Evolutionary conservation across 345 rosid genomes (phyloP).

Genomic region (Gossypium australe): DNA sequence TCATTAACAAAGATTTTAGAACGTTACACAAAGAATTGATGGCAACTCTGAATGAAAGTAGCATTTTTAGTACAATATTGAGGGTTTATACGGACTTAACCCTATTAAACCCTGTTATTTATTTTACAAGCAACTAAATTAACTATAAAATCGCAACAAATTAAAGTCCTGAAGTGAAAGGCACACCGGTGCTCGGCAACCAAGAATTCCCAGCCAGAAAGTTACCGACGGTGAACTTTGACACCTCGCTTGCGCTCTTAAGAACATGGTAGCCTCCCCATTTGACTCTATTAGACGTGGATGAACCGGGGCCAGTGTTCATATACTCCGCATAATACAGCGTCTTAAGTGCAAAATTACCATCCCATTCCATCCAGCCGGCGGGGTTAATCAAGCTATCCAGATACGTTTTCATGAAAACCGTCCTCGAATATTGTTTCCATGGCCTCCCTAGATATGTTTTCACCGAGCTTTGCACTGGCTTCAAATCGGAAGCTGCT

Average conservation of each 20-base stretch:
- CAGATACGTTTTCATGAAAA: conserved; percentile 37
- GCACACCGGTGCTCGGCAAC: conserved; percentile 41
- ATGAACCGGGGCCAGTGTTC: conserved; percentile 40
- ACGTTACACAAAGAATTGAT: neutral
- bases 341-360: conserved; percentile 39
- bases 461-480: conserved; percentile 38
- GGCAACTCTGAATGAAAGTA: neutral
- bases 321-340: conserved; percentile 47
- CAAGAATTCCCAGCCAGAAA: conserved; percentile 42
- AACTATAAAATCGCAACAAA: neutral
- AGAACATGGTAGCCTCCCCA: conserved; percentile 43
- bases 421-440: conserved; percentile 38
- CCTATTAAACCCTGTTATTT: neutral
- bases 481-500: conserved; percentile 35
- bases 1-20: neutral
- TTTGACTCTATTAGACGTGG: conserved; percentile 34
- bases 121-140: neutral
- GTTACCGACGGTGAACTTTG: conserved; percentile 33
- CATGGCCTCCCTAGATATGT: conserved; percentile 50
- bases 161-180: conserved; percentile 45
- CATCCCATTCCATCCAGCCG: conserved; percentile 53
- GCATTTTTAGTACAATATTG: neutral
- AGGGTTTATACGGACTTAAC: neutral
- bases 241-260: conserved; percentile 33
- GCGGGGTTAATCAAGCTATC: conserved; percentile 40